Base-by-base conservation (phyloP, 257 asterid genomes). In the Capsicum rhomboideum region DNA sequence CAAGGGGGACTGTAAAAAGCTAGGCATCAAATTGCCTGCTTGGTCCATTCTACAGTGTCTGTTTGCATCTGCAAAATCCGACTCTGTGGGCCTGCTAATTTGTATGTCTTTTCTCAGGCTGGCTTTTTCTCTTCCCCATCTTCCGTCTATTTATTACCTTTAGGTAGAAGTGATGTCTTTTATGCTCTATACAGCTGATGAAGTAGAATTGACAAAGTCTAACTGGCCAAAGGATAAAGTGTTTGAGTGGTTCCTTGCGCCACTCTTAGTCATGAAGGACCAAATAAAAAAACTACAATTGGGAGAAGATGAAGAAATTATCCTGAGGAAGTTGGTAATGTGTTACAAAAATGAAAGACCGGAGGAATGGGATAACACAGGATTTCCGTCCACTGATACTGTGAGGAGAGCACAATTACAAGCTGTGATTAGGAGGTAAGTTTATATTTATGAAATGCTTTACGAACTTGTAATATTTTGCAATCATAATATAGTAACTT, bases 331-430 rank as follows among this genome's bases (percentile, higher is more conserved):
- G 85, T 85, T 95, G 64, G 88, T 92, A 50, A 89, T 95, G 88
- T 79, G 83, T 13, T 82, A 91, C 84, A 87, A 88, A 50, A 93
- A 94, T 17, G 91, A 93, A 63, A 90, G 85, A 59, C 96, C 98
- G 1, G 98, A 94, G 80, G 95, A 93, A 28, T 95, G 98, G 99
- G 97, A 95, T 71, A 86, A 83, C 79, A 85, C 88, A 2, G 93
- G 93, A 1, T 95, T 93, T 87, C 93, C 98, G 2, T 95, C 97
- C 21, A 59, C 50, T 31, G 97, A 95, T 84, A 86, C 78, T 77
- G 97, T 95, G 71, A 94, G 96, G 85, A 89, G 94, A 88, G 99
- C 97, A 37, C 97, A 93, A 28, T 80, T 93, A 87, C 99, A 95
- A 86, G 99, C 98, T 53, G 86, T 94, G 52, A 90, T 94, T 80